Base-by-base conservation (phyloP, 805 yeast genomes). In the Candida glaebosa region DNA sequence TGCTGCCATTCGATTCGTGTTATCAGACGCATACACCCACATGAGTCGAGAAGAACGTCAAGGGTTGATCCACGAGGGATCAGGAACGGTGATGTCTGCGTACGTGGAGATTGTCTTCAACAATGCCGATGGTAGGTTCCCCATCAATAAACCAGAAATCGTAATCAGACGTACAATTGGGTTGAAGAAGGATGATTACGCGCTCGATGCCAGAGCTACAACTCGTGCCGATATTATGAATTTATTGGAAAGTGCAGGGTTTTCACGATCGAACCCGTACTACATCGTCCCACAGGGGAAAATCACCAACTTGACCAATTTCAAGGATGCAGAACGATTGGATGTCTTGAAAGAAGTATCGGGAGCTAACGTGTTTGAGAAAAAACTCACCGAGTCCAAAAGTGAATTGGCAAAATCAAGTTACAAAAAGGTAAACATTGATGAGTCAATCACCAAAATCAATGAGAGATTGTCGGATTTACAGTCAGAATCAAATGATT, bases 241-340 rank as follows among this genome's bases (percentile, higher is more conserved):
- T 48, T 65, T 87, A 47, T 69, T 90, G 28, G 97, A 91, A 59
- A 82, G 87, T 54, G 96, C 96, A 0, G 99, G 99, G 0, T 88
- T 93, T 56, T 85, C 96, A 0, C 75, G 85, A 46, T 80, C 88
- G 4, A 90, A 89, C 49, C 96, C 97, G 1, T 91, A 90, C 61
- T 91, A 91, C 59, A 91, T 93, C 51, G 98, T 93, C 4, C 98
- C 99, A 0, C 99, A 93, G 63, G 99, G 99, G 16, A 75, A 87
- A 52, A 87, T 93, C 52, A 84, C 96, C 1, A 75, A 86, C 0
- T 70, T 93, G 44, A 91, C 98, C 0, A 88, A 88, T 56, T 91
- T 96, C 0, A 86, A 86, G 51, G 96, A 89, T 56, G 56, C 77
- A 2, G 96, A 90, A 56, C 76, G 97, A 46, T 69, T 91, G 39